phyloP scores from a whole-genome alignment of 2,329 filamentous ascomycete genomes.

The Phaeoacremonium minimum region DNA sequence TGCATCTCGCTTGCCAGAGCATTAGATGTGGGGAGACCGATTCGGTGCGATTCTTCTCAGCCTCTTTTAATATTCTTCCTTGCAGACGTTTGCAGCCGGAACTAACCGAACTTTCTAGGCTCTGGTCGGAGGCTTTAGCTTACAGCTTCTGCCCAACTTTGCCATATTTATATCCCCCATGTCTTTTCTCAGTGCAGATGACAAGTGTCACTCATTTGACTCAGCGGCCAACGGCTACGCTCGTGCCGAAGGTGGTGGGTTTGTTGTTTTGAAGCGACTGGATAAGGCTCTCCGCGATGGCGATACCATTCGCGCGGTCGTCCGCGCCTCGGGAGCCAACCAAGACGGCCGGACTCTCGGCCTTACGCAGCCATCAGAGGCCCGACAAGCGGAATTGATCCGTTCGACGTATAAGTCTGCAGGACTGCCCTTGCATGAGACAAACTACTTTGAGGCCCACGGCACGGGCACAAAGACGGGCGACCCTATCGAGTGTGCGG shows the following conservation, averaged over 20 bases:
- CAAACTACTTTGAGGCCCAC: slow-evolving; percentile 2
- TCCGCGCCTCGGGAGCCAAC: slow-evolving; percentile 21
- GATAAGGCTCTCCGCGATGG: slow-evolving; percentile 1
- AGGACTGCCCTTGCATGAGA: slow-evolving; percentile 16
- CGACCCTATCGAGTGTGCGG: not conserved
- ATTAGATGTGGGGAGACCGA: slow-evolving; percentile 20
- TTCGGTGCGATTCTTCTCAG: too few relatives aligned
- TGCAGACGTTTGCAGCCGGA: too few relatives aligned
- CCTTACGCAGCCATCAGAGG: slow-evolving; percentile 25
- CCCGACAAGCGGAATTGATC: slow-evolving; percentile 28
- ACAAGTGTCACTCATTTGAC: slow-evolving; percentile 7
- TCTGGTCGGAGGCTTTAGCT: too few relatives aligned
- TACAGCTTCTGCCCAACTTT: too few relatives aligned
- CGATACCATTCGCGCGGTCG: slow-evolving; percentile 2
- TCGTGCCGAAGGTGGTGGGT: slow-evolving; percentile 3
- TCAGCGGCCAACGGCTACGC: slow-evolving; percentile 7
- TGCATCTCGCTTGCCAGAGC: slow-evolving; percentile 28
- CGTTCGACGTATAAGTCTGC: slow-evolving; percentile 22
- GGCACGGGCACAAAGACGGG: slow-evolving; percentile 3
- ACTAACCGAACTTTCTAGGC: too few relatives aligned
- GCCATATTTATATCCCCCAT: too few relatives aligned
- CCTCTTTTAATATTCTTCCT: too few relatives aligned
- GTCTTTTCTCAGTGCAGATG: too few relatives aligned
- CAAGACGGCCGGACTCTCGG: slow-evolving; percentile 21
- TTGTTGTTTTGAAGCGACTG: slow-evolving; percentile 1